phyloP scores from a whole-genome alignment of 1,284 basidiomycete genomes.

The Pyrrhoderma noxium region DNA sequence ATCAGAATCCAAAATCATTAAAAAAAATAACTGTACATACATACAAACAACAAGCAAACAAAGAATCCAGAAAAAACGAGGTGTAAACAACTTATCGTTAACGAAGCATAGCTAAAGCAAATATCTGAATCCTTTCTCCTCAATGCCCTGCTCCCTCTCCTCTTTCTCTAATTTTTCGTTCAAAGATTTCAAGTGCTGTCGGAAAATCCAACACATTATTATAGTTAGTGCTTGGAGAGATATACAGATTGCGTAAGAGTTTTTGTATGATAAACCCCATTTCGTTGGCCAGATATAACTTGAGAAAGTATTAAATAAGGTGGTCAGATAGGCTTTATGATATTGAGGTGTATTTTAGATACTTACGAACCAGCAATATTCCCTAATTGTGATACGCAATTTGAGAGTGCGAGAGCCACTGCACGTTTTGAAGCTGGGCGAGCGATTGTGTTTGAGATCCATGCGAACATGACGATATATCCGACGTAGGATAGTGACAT shows the following conservation, averaged over 20 bases:
- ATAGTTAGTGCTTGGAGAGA: slow-evolving; percentile 34
- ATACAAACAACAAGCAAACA: too few relatives aligned
- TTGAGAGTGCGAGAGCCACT: slow-evolving; percentile 33
- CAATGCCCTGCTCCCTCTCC: slow-evolving; percentile 26
- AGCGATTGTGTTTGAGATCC: slow-evolving; percentile 32
- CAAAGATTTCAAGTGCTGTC: slow-evolving; percentile 31
- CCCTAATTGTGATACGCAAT: slow-evolving; percentile 28
- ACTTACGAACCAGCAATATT: slow-evolving; percentile 31
- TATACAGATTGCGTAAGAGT: slow-evolving; percentile 43
- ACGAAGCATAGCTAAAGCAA: too few relatives aligned
- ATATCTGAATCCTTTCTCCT: slow-evolving; percentile 28
- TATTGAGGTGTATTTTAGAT: background rate
- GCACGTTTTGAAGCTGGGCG: slow-evolving; percentile 35
- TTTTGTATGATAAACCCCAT: slow-evolving; percentile 38
- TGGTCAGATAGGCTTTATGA: background rate
- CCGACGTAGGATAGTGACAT: slow-evolving; percentile 31
- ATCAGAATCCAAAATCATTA: too few relatives aligned
- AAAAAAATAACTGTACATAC: too few relatives aligned
- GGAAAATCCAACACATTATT: slow-evolving; percentile 43
- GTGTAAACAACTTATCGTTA: too few relatives aligned
- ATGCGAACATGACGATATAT: slow-evolving; percentile 32
- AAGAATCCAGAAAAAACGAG: too few relatives aligned
- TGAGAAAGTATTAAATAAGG: too few relatives aligned
- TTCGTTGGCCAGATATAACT: slow-evolving; percentile 35
- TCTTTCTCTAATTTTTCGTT: slow-evolving; percentile 30